Evolutionary conservation across 306 rosid genomes (phyloP).

Genomic region (Vigna angularis): DNA sequence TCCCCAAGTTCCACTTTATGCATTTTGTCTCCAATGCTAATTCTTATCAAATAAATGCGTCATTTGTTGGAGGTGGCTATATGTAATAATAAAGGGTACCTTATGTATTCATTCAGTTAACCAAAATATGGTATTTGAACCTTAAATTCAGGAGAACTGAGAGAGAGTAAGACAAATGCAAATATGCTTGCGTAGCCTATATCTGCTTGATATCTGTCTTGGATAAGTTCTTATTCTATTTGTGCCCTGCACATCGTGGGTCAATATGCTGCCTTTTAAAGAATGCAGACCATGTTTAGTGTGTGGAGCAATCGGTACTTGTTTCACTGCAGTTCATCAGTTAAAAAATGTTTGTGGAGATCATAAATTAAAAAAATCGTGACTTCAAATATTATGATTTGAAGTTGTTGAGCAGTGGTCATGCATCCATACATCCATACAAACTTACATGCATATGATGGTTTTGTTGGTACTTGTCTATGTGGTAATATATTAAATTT

Average conservation of each 20-base stretch:
- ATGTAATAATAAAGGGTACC: background rate
- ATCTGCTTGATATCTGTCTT: no score
- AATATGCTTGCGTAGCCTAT: no score
- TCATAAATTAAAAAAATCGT: background rate
- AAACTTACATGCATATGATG: background rate
- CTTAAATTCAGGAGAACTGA: no score
- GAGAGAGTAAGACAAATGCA: no score
- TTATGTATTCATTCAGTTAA: no score
- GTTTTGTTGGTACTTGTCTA: background rate
- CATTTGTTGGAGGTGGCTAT: background rate
- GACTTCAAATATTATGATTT: background rate
- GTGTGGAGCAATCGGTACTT: no score
- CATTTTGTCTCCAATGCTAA: background rate
- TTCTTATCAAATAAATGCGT: background rate
- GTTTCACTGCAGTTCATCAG: no score
- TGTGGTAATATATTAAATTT: conserved; percentile 27
- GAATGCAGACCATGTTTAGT: no score
- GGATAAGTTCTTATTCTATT: no score
- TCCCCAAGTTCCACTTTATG: background rate
- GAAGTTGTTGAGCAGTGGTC: background rate
- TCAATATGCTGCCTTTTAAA: no score
- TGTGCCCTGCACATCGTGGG: no score
- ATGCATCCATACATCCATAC: background rate
- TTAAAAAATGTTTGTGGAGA: background rate
- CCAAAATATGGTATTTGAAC: no score